Base-by-base conservation (phyloP, 164 flowering plant species). In the Vitis rupestris region DNA sequence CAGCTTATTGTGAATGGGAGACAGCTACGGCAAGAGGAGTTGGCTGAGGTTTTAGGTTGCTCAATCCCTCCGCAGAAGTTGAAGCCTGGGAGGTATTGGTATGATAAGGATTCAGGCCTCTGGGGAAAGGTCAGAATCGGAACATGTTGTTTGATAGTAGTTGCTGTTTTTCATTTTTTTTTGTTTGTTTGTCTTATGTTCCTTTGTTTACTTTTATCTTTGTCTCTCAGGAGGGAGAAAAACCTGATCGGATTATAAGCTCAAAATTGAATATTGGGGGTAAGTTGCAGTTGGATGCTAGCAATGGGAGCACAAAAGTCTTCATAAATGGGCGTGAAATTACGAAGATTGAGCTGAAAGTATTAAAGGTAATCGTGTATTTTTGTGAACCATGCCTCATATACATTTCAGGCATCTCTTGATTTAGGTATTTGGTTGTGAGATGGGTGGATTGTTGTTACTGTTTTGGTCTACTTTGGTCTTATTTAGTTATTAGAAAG, bases 81-180 rank as follows among this genome's bases (percentile, higher is more conserved):
- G 76, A 80, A 78, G 60, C 88, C 88, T 2, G 88, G 88, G 50
- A 79, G 57, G 68, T 85, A 85, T 76, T 85, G 88, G 88, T 85
- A 85, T 54, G 88, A 85, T 66, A 85, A 85, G 76, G 88, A 83
- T 61, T 85, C 86, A 2, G 88, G 88, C 12, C 76, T 85, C 27
- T 85, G 88, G 88, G 88, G 88, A 61, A 81, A 83, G 88, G 88
- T 85, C 70, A 74, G 59, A 48, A 8, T n/a, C 56, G 16, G 70
- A 47, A 6, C 51, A 15, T 61, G 10, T 27, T 52, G 9, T 4
- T 17, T 60, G 31, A 37, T 55, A n/a, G 13, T 15, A n/a, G 14
- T 19, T 57, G 23, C n/a, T 4, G 31, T 58, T 57, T 50, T 9
- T 2, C 1, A 10, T 9, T 14, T 27, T 37, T 54, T 10, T 30